Evolutionary conservation across 768 basidiomycete genomes (phyloP).

Genomic region (Psilocybe azurescens): DNA sequence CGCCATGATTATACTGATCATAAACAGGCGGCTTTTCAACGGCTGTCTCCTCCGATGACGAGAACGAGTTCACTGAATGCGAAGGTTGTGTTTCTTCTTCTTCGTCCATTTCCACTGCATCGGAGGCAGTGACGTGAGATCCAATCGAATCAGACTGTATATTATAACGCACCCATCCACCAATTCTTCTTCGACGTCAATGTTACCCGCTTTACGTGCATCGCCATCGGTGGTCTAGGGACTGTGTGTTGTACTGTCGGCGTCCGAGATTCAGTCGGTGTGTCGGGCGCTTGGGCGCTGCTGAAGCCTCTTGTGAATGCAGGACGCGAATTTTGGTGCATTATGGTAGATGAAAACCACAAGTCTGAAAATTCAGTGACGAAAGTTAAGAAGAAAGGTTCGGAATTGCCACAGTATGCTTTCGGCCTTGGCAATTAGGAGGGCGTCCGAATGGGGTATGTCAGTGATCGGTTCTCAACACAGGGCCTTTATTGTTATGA

Average conservation of each 20-base stretch:
- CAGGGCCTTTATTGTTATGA: not conserved
- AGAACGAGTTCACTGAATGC: constrained; percentile 46
- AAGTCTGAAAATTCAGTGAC: not conserved
- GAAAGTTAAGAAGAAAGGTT: constrained; percentile 15
- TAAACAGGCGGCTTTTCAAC: constrained; percentile 43
- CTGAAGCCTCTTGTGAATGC: constrained; percentile 25
- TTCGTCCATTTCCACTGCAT: constrained; percentile 75
- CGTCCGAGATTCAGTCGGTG: constrained; percentile 22
- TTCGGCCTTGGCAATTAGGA: constrained; percentile 18
- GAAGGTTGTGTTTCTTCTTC: constrained; percentile 50
- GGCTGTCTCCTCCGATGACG: constrained; percentile 60
- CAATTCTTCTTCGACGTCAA: constrained; percentile 92
- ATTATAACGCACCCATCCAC: constrained; percentile 77
- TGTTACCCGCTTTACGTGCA: constrained; percentile 77
- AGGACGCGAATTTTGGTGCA: constrained; percentile 21
- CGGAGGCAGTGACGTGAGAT: constrained; percentile 11
- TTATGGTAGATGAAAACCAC: constrained; percentile 1
- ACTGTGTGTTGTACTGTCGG: constrained; percentile 24
- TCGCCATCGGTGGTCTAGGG: constrained; percentile 38
- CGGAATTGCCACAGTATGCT: constrained; percentile 2
- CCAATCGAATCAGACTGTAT: not conserved
- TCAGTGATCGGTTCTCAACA: constrained; percentile 5
- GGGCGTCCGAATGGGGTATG: constrained; percentile 14
- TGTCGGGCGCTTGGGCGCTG: constrained; percentile 20
- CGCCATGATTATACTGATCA: constrained; percentile 52